phyloP scores from a whole-genome alignment of 1,284 basidiomycete species.

The Marasmius oreades region DNA sequence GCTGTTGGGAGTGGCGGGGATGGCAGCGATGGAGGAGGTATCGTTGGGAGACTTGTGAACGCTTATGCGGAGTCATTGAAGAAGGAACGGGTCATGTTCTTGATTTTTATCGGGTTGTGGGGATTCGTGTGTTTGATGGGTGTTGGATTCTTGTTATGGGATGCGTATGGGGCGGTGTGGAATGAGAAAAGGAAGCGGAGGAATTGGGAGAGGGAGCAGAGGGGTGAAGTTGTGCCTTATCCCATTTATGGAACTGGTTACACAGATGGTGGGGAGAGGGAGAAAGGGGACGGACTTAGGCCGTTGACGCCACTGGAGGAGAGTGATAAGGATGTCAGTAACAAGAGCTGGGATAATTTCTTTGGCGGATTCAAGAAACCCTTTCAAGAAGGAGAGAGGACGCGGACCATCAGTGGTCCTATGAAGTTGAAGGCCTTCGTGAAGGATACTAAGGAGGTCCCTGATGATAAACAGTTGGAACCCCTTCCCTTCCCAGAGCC shows the following conservation, averaged over 20 bases:
- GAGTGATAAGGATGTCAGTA: not conserved
- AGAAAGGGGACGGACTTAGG: conserved; percentile 21
- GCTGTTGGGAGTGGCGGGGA: conserved; percentile 65
- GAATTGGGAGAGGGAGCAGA: conserved; percentile 51
- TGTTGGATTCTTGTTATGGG: conserved; percentile 60
- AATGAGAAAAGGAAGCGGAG: conserved; percentile 44
- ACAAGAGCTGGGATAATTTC: conserved; percentile 50
- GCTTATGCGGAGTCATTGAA: conserved; percentile 71
- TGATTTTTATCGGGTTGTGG: conserved; percentile 80
- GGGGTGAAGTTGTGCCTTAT: conserved; percentile 42
- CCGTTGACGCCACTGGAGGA: not conserved
- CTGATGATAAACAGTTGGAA: conserved; percentile 20
- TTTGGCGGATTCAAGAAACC: conserved; percentile 32
- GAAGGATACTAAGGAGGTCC: conserved; percentile 29
- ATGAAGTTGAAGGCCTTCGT: conserved; percentile 44
- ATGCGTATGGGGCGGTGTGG: conserved; percentile 51
- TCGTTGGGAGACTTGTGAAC: conserved; percentile 71
- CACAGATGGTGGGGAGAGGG: conserved; percentile 23
- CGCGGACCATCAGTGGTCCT: conserved; percentile 29
- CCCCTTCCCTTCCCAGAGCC: conserved; percentile 15
- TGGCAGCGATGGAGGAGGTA: conserved; percentile 56
- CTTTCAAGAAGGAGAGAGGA: conserved; percentile 14
- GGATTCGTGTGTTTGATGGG: conserved; percentile 73
- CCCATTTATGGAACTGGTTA: conserved; percentile 20
- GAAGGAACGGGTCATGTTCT: conserved; percentile 82